Percentiles rank a stretch among this genome's conserved stretches.
Conservation (phyloP, 2,329 filamentous ascomycete species). For the Xylogone sp. region DNA sequence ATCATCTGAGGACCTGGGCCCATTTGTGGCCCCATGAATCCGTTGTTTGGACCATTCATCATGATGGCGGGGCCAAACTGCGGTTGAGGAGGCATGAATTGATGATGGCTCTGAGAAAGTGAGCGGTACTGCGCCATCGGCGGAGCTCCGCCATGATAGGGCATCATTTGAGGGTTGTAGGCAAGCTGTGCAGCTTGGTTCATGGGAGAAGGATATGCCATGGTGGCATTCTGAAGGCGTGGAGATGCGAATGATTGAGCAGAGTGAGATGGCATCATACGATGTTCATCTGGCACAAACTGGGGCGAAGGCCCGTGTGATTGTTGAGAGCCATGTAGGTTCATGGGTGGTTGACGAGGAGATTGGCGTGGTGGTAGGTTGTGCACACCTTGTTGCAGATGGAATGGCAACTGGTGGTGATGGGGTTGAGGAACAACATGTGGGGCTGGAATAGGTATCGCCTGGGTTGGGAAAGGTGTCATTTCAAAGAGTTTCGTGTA, state of each 20-base stretch:
- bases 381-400: slow-evolving; percentile 72
- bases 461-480: slow-evolving; percentile 48
- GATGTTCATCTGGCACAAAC: slow-evolving; percentile 71
- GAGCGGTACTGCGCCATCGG: slow-evolving; percentile 70
- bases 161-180: slow-evolving; percentile 69
- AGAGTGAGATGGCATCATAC: slow-evolving; percentile 84
- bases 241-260: slow-evolving; percentile 84
- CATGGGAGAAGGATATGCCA: slow-evolving; percentile 67
- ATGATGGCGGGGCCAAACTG: slow-evolving; percentile 79
- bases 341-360: slow-evolving; percentile 73
- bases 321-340: slow-evolving; percentile 72
- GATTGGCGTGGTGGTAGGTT: slow-evolving; percentile 65
- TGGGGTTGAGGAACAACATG: slow-evolving; percentile 73
- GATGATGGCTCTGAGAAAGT: slow-evolving; percentile 68
- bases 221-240: slow-evolving; percentile 65
- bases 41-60: slow-evolving; percentile 68
- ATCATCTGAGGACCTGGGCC: slow-evolving; percentile 74
- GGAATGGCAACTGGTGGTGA: slow-evolving; percentile 78
- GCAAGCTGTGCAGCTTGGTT: slow-evolving; percentile 66
- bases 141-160: slow-evolving; percentile 64
- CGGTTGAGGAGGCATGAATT: slow-evolving; percentile 69
- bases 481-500: slow-evolving; percentile 80
- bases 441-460: slow-evolving; percentile 65
- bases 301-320: slow-evolving; percentile 59
- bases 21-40: slow-evolving; percentile 75